phyloP scores from a whole-genome alignment of 768 basidiomycete genomes.

The Termitomyces sp. region DNA sequence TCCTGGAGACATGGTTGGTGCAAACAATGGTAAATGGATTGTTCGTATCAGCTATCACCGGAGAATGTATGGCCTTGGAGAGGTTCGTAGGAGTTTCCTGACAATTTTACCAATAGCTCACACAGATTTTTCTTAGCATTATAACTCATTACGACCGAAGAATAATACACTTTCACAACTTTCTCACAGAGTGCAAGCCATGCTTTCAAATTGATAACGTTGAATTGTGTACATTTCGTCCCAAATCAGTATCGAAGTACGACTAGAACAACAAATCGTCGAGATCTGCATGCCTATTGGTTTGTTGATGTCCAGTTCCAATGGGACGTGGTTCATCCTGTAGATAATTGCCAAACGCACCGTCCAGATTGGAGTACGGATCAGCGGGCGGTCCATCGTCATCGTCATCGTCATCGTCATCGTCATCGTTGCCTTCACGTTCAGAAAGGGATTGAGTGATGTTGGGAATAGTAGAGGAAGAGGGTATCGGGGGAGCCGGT shows the following conservation, averaged over 20 bases:
- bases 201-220: constrained; percentile 17
- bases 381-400: constrained; percentile 46
- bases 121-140: constrained; percentile 54
- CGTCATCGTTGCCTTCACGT: constrained; percentile 29
- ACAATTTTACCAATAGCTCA: background rate
- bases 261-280: constrained; percentile 64
- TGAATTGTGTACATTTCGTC: constrained; percentile 7
- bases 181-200: constrained; percentile 19
- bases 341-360: constrained; percentile 68
- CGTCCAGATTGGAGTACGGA: constrained; percentile 80
- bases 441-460: constrained; percentile 12
- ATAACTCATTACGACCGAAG: constrained; percentile 76
- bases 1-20: constrained; percentile 34
- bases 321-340: constrained; percentile 72
- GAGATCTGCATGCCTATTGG: constrained; percentile 37
- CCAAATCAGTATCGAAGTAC: constrained; percentile 2
- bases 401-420: constrained; percentile 36
- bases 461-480: constrained; percentile 6
- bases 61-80: constrained; percentile 91
- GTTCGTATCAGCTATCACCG: constrained; percentile 88
- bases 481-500: constrained; percentile 27
- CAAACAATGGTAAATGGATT: constrained; percentile 28
- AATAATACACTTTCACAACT: constrained; percentile 18
- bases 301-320: constrained; percentile 31
- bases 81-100: constrained; percentile 47